Evolutionary conservation across 2,329 filamentous ascomycete species (phyloP), one percentile per base, ranked within the genome.

Genomic region (Phialophora expanda): DNA sequence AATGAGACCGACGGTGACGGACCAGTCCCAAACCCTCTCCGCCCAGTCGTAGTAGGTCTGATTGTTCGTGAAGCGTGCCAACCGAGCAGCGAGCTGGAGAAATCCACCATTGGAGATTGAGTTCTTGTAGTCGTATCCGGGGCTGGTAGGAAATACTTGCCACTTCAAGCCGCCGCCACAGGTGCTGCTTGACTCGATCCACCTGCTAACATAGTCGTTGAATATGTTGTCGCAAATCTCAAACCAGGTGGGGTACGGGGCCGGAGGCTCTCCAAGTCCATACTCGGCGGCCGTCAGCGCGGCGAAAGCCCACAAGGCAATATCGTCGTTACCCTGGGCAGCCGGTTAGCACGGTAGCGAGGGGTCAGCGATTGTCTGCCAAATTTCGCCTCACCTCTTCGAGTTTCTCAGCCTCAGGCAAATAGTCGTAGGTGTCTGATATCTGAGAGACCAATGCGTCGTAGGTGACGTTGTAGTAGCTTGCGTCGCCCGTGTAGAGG

Each of bases 111-210:
- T 86, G 14, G 82, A 84, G 67, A 86, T 82, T 11, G 81, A 79
- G 70, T 87, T 87, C 70, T 86, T 86, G 70, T 84, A 85, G 60
- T 78, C 76, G 69, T 81, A 86, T 9, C 91, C 91, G 61, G 83
- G 85, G 78, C 92, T 92, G 78, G 88, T 90, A 11, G 85, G 83
- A 79, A 89, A 93, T 66, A 95, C 90, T 79, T 96, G 92, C 92
- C 92, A 96, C 68, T 90, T 86, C 67, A 96, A 78, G 11, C 92
- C 92, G 56, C 92, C 92, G 38, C 80, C 82, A 76, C 92, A 96
- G 0, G 81, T 82, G 0, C 81, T 79, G 24, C 53, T 61, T 26
- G 59, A 14, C 14, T 6, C 83, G 75, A 93, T 87, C 92, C 92
- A 95, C 56, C 91, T 86, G 14, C 77, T 77, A 4, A 83, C 83